A percentile compares a stretch with the other conserved stretches of the same genome.
These are phyloP conservation scores for Fusarium miscanthi DNA, from an alignment of 2,329 filamentous ascomycete species.

Conservation along the genomic window DNA sequence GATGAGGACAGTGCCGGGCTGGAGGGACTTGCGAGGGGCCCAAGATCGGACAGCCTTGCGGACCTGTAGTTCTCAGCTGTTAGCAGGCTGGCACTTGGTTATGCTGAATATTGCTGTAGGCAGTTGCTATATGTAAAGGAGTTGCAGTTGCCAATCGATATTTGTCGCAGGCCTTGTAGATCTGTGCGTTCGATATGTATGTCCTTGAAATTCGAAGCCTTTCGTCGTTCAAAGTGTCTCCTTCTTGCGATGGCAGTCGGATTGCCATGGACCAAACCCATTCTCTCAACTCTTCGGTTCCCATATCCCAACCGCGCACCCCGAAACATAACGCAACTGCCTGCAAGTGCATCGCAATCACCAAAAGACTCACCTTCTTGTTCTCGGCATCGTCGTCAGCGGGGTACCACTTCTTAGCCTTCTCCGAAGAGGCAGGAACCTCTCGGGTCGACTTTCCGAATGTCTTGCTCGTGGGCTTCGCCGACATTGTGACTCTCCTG, in stretches of 20 bases:
- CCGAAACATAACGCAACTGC: slow-evolving; percentile 22
- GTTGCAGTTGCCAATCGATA: slow-evolving; percentile 30
- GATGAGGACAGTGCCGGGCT: slow-evolving; percentile 96
- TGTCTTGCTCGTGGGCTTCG: slow-evolving; percentile 86
- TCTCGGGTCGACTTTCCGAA: slow-evolving; percentile 97
- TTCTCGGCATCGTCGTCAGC: slow-evolving; percentile 88
- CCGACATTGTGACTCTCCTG: slow-evolving; percentile 73
- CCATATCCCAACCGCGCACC: slow-evolving; percentile 14
- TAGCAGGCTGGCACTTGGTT: slow-evolving; percentile 40
- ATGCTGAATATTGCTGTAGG: slow-evolving; percentile 9
- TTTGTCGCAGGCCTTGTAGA: slow-evolving; percentile 12
- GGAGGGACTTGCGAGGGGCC: slow-evolving; percentile 87
- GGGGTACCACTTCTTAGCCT: slow-evolving; percentile 99
- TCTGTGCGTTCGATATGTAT: slow-evolving; percentile 31
- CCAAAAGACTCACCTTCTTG: slow-evolving; percentile 85
- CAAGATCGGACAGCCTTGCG: slow-evolving; percentile 93
- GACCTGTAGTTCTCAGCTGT: slow-evolving; percentile 68
- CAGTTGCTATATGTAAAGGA: slow-evolving; percentile 1
- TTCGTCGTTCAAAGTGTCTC: slow-evolving; percentile 12
- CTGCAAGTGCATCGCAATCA: slow-evolving; percentile 37
- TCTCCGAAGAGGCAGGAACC: slow-evolving; percentile 86
- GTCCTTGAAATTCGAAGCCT: slow-evolving; percentile 29
- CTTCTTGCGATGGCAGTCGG: slow-evolving; percentile 19
- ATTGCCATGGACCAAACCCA: slow-evolving; percentile 16
- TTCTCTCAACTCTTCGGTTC: slow-evolving; percentile 24